phyloP scores from a whole-genome alignment of 2,329 filamentous ascomycete genomes.

The Sporothrix protearum region DNA sequence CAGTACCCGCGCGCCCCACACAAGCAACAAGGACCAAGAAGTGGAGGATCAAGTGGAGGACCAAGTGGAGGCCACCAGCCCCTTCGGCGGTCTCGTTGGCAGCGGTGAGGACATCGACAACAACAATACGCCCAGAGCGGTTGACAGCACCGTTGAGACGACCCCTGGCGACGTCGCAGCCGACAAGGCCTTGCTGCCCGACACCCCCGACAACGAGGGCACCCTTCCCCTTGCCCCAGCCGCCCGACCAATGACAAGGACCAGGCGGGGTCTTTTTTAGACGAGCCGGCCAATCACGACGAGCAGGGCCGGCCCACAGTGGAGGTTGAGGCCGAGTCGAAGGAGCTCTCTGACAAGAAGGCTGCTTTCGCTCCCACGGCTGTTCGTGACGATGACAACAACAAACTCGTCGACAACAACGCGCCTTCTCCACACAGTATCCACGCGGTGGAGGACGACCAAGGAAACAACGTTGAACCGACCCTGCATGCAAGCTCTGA shows the following conservation, averaged over 20 bases:
- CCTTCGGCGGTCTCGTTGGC: neutral
- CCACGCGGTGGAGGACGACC: neutral
- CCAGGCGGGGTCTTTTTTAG: neutral
- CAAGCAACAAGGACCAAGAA: slow-evolving; percentile 7
- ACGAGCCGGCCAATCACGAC: slow-evolving; percentile 5
- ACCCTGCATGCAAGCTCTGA: slow-evolving; percentile 13
- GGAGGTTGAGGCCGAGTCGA: neutral
- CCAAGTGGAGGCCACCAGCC: slow-evolving; percentile 4
- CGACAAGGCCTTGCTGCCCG: neutral
- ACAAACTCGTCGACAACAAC: neutral
- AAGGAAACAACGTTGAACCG: neutral
- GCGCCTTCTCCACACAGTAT: slow-evolving; percentile 1
- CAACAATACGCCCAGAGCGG: neutral
- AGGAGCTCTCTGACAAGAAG: neutral
- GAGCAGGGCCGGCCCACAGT: slow-evolving; percentile 1
- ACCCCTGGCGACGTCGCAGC: slow-evolving; percentile 11
- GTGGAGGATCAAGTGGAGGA: no score
- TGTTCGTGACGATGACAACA: slow-evolving; percentile 1
- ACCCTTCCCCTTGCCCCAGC: neutral
- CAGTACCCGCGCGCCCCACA: slow-evolving; percentile 3
- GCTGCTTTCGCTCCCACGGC: neutral
- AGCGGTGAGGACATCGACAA: slow-evolving; percentile 8
- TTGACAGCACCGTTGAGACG: neutral
- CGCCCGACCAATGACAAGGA: neutral
- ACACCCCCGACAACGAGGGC: neutral